Evolutionary conservation across 768 basidiomycete species (phyloP).

Genomic region (Rhizopogon vulgaris): DNA sequence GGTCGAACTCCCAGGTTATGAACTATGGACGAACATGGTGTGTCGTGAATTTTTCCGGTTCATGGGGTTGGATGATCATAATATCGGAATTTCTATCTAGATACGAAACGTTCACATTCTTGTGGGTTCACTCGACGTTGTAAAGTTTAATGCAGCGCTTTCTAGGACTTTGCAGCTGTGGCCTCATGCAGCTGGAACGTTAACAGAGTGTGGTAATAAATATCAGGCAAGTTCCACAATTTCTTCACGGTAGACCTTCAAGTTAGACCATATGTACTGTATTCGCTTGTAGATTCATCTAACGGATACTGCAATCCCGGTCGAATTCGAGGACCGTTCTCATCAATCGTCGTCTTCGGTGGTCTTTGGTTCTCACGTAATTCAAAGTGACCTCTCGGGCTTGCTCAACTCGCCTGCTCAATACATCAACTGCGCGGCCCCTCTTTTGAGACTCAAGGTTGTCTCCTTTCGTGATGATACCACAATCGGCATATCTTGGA

Average conservation of each 20-base stretch:
- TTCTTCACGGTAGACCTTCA: neutral
- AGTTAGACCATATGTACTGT: neutral
- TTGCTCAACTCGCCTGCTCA: constrained; percentile 11
- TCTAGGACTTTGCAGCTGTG: constrained; percentile 18
- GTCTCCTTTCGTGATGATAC: constrained; percentile 19
- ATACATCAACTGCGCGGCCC: constrained; percentile 10
- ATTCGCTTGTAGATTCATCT: constrained; percentile 15
- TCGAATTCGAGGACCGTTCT: constrained; percentile 10
- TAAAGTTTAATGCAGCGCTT: constrained; percentile 16
- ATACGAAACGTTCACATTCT: constrained; percentile 15
- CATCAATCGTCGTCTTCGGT: constrained; percentile 5
- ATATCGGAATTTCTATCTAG: neutral
- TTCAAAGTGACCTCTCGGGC: constrained; percentile 15
- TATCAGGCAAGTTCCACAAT: constrained; percentile 12
- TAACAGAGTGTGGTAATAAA: constrained; percentile 4
- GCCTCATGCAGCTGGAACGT: constrained; percentile 18
- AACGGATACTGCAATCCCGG: constrained; percentile 11
- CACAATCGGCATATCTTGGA: constrained; percentile 26
- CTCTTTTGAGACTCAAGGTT: constrained; percentile 23
- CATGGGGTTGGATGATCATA: no score
- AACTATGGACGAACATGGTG: constrained; percentile 15
- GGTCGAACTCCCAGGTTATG: constrained; percentile 17
- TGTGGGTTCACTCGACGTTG: constrained; percentile 7
- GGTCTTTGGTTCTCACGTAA: constrained; percentile 17
- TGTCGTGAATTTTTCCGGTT: neutral